These are phyloP conservation scores for Isoetes engelmannii DNA, from an alignment of 83 land plant species.

Conservation along the genomic window DNA sequence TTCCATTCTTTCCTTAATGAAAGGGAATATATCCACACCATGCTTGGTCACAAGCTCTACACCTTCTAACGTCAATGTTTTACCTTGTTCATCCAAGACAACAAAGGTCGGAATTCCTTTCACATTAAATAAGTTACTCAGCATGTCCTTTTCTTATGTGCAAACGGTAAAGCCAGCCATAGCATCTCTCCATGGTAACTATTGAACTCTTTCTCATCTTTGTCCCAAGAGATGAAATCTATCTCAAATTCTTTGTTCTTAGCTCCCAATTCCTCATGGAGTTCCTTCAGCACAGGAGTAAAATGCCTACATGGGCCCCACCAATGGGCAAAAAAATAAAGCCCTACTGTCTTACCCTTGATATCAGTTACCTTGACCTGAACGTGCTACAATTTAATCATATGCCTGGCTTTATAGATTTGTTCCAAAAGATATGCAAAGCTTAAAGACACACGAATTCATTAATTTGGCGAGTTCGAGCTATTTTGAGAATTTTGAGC, in stretches of 20 bases:
- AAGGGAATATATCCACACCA: slow-evolving; percentile 53
- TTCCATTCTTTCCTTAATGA: slow-evolving; percentile 45
- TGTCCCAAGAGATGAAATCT: slow-evolving; percentile 43
- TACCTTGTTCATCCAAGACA: slow-evolving; percentile 56
- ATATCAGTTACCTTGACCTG: slow-evolving; percentile 50
- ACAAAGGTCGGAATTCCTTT: slow-evolving; percentile 37
- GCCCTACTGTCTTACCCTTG: slow-evolving; percentile 44
- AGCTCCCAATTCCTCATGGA: slow-evolving; percentile 37
- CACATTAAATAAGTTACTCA: slow-evolving; percentile 45
- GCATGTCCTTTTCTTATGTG: slow-evolving; percentile 40
- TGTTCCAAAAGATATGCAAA: background rate
- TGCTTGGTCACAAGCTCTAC: slow-evolving; percentile 38
- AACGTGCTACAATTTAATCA: background rate
- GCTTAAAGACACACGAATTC: background rate
- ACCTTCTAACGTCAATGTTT: slow-evolving; percentile 42
- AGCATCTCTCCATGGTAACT: slow-evolving; percentile 37
- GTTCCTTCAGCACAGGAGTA: slow-evolving; percentile 29
- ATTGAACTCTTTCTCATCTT: slow-evolving; percentile 32
- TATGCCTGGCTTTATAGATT: background rate
- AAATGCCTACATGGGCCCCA: slow-evolving; percentile 37
- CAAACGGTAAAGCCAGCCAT: slow-evolving; percentile 57
- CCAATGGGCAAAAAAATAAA: slow-evolving; percentile 66
- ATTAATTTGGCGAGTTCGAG: too few relatives aligned
- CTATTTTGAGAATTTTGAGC: too few relatives aligned
- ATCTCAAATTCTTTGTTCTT: slow-evolving; percentile 57